Percentiles rank a stretch among this genome's conserved stretches.
Conservation (phyloP, 2,329 filamentous ascomycete genomes). For the Fusarium humuli region DNA sequence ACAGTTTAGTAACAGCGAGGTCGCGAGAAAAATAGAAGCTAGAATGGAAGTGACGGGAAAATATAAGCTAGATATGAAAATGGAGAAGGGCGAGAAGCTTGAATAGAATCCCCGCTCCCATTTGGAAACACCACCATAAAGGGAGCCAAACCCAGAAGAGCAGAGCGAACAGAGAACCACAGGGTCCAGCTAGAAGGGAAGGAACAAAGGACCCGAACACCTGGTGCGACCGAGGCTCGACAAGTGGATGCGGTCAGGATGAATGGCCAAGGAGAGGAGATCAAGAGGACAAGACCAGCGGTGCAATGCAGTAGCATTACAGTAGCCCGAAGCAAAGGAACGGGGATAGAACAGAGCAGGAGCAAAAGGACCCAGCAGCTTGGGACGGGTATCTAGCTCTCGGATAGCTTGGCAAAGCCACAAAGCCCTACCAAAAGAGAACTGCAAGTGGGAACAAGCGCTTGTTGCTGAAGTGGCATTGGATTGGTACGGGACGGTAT, state of each 20-base stretch:
- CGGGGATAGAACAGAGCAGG: not conserved
- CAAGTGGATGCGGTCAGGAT: conserved; percentile 32
- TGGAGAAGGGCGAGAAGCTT: conserved; percentile 39
- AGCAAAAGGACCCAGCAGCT: conserved; percentile 45
- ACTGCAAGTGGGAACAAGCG: conserved; percentile 26
- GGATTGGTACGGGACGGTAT: conserved; percentile 23
- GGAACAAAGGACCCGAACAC: conserved; percentile 30
- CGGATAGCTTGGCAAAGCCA: conserved; percentile 39
- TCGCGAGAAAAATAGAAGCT: conserved; percentile 13
- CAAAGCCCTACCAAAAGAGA: conserved; percentile 38
- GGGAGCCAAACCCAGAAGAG: conserved; percentile 12
- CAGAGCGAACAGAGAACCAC: conserved; percentile 10
- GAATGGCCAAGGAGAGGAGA: conserved; percentile 12
- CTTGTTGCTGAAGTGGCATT: conserved; percentile 27
- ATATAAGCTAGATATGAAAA: conserved; percentile 39
- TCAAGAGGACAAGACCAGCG: conserved; percentile 5
- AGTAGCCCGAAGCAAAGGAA: conserved; percentile 8
- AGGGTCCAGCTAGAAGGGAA: conserved; percentile 9
- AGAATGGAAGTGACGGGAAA: conserved; percentile 22
- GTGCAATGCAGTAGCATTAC: not conserved
- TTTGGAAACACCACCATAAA: conserved; percentile 35
- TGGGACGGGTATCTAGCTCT: conserved; percentile 49
- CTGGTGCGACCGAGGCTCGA: conserved; percentile 37
- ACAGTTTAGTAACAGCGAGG: conserved; percentile 10
- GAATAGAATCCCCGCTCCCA: conserved; percentile 37